Percentiles rank a stretch among this genome's conserved stretches.
phyloP scores from a whole-genome alignment of 768 basidiomycete species.

The Gyrodon lividus region DNA sequence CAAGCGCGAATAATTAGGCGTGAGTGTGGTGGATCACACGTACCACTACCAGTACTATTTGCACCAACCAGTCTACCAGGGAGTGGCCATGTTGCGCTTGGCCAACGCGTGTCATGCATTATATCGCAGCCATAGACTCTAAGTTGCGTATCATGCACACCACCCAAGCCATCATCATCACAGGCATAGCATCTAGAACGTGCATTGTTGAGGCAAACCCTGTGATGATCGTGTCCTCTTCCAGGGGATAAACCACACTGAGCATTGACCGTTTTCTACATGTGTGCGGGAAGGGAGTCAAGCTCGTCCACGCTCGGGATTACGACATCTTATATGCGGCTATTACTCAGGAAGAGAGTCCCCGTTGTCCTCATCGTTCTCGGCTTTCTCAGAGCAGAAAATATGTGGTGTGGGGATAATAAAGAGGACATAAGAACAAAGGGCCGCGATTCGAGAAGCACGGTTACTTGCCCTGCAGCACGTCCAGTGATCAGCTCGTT shows the following conservation, averaged over 20 bases:
- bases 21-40: too few relatives aligned
- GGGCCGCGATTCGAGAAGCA: conserved; percentile 27
- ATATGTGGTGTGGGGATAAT: conserved; percentile 31
- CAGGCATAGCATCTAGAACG: too few relatives aligned
- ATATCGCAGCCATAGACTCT: too few relatives aligned
- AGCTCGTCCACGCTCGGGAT: conserved; percentile 17
- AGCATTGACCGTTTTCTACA: conserved; percentile 26
- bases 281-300: conserved; percentile 26
- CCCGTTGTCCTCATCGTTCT: conserved; percentile 32
- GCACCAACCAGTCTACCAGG: too few relatives aligned
- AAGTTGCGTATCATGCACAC: too few relatives aligned
- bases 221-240: too few relatives aligned
- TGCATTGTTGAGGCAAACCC: too few relatives aligned
- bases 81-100: too few relatives aligned
- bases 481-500: conserved; percentile 3
- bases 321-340: conserved; percentile 32
- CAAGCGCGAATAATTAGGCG: too few relatives aligned
- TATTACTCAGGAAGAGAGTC: conserved; percentile 31
- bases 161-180: too few relatives aligned
- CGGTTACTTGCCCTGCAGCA: conserved; percentile 19
- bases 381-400: conserved; percentile 29
- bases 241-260: conserved; percentile 11
- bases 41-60: too few relatives aligned
- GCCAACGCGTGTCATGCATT: too few relatives aligned
- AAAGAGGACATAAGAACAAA: conserved; percentile 9